Percentiles rank a stretch among this genome's conserved stretches.
These are phyloP conservation scores for Poa annua DNA, from an alignment of 176 grass and related monocot genomes.

Conservation along the genomic window DNA sequence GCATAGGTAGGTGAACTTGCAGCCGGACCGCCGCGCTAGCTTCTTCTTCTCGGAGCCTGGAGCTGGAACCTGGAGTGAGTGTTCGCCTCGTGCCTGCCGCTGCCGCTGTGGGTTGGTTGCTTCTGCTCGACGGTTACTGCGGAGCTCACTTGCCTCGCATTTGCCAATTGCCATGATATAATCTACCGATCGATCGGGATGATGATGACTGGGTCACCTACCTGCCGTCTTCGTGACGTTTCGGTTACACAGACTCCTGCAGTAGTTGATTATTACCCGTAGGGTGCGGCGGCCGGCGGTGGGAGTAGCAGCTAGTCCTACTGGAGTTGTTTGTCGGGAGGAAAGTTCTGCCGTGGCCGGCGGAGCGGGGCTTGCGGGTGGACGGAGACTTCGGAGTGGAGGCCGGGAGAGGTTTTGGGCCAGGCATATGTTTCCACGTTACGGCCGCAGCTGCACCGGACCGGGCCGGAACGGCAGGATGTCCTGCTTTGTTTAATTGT, in stretches of 20 bases:
- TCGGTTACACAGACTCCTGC: constrained; percentile 41
- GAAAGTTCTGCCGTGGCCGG: constrained; percentile 16
- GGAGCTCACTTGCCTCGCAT: background rate
- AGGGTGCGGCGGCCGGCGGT: background rate
- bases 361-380: background rate
- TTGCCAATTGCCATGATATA: constrained; percentile 18
- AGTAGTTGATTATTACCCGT: background rate
- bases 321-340: background rate
- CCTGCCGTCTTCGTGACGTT: constrained; percentile 8
- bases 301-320: background rate
- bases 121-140: constrained; percentile 6
- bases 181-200: constrained; percentile 26
- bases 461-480: constrained; percentile 20
- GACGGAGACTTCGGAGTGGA: constrained; percentile 19
- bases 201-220: constrained; percentile 9
- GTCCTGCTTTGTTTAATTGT: too few relatives aligned
- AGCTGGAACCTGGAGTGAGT: background rate
- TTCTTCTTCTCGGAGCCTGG: background rate
- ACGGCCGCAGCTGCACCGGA: background rate
- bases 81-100: background rate
- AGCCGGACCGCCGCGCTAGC: too few relatives aligned
- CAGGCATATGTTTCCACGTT: too few relatives aligned
- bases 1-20: too few relatives aligned
- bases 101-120: constrained; percentile 2
- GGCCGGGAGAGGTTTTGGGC: too few relatives aligned